Evolutionary conservation across 257 asterid genomes (phyloP).

Genomic region (Coffea eugenioides): DNA sequence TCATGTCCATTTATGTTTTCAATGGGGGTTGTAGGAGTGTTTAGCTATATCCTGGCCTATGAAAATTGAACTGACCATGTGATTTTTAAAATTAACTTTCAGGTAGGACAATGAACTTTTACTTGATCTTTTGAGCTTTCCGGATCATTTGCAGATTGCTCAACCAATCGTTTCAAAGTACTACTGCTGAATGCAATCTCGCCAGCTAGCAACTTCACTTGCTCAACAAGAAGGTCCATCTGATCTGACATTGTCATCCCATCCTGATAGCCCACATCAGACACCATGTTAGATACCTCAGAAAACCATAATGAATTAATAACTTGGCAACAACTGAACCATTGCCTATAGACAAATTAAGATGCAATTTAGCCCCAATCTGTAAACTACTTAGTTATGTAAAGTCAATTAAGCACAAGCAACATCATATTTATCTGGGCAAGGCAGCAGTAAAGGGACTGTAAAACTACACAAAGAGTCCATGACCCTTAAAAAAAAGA

Average conservation of each 20-base stretch:
- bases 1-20: not conserved
- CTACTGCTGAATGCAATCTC: conserved; percentile 95
- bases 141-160: conserved; percentile 79
- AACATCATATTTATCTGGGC: not conserved
- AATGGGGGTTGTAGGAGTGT: not conserved
- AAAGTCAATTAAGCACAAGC: not conserved
- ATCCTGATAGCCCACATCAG: conserved; percentile 44
- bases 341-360: not conserved
- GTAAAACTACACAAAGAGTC: not conserved
- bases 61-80: conserved; percentile 5
- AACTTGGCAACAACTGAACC: not conserved
- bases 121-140: conserved; percentile 80
- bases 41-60: not conserved
- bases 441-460: not conserved
- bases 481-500: too few relatives aligned
- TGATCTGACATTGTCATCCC: conserved; percentile 79
- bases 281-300: conserved; percentile 3
- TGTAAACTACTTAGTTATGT: not conserved
- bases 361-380: not conserved
- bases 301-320: not conserved
- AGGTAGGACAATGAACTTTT: conserved; percentile 19
- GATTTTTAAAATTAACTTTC: not conserved
- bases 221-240: conserved; percentile 94
- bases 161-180: conserved; percentile 82
- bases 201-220: conserved; percentile 98